Base-by-base conservation (phyloP, 2,329 filamentous ascomycete species). In the Colletotrichum gigasporum region DNA sequence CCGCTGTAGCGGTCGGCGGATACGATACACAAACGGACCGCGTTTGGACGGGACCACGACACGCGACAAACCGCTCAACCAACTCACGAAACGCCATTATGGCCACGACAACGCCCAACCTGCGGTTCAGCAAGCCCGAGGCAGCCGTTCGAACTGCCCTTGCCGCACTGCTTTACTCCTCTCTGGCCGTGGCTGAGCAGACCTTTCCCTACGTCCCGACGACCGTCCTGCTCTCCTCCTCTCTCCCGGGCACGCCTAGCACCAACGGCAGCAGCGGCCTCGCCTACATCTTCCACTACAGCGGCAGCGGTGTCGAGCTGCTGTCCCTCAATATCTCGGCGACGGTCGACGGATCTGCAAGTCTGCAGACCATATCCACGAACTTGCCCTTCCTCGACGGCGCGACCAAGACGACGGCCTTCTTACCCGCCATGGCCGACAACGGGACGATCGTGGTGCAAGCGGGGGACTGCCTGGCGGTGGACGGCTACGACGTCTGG, bases 131-230 rank as follows among this genome's bases (percentile, higher is more conserved):
- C 34, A 18, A 30, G 2, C 24, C 41, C 30, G 22, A 55, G 32
- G 14, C 44, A 47, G 52, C 56, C 41, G 48, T 34, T 20, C 64
- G 54, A 10, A 65, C 39, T 24, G 22, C 56, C 16, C 41, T 55
- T 32, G 47, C 54, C 3, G 59, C 60, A n/a, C 47, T 68, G 55
- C 41, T 68, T n/a, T 28, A 67, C 22, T 37, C 60, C 3, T 44
- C 60, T 12, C 20, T 55, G 18, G 65, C 41, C 18, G 68, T 72
- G 35, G 71, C 76, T 6, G 80, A 83, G 53, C 80, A 83, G 70
- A 75, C 75, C 50, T 83, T 93, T 54, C 93, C 93, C 24, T 97
- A 96, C 80, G 89, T 90, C 58, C 91, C 93, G 3, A 93, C 93
- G 0, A 88, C 86, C 28, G 84, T 96, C 54, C 85, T 95, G 62